Percentiles rank a stretch among this genome's conserved stretches.
phyloP scores from a whole-genome alignment of 2,329 filamentous ascomycete species.

The Teratosphaeria gauchensis region DNA sequence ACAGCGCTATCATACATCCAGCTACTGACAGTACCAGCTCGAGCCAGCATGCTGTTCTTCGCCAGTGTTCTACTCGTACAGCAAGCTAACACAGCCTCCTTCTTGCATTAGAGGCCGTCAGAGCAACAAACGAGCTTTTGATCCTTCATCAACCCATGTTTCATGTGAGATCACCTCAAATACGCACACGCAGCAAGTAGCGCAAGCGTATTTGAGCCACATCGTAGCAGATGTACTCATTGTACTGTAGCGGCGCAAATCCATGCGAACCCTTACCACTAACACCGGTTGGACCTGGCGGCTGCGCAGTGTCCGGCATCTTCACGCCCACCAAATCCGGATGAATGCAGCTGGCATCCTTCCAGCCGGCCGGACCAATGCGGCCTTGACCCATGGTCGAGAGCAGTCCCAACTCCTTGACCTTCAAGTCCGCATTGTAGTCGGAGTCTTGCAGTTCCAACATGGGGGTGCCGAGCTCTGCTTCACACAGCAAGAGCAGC shows the following conservation, averaged over 20 bases:
- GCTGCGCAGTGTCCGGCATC: constrained; percentile 35
- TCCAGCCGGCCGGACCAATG: constrained; percentile 61
- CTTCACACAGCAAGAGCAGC: constrained; percentile 73
- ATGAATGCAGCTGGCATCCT: constrained; percentile 61
- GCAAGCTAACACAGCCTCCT: background rate
- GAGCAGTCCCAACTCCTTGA: constrained; percentile 49
- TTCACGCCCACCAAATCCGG: constrained; percentile 54
- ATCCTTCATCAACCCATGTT: background rate
- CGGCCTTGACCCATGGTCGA: constrained; percentile 63
- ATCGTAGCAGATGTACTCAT: constrained; percentile 55
- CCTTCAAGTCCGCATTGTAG: constrained; percentile 55
- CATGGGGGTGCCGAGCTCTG: constrained; percentile 68
- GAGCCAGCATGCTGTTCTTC: background rate
- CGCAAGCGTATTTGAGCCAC: constrained; percentile 59
- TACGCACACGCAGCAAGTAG: constrained; percentile 56
- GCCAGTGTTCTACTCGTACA: background rate
- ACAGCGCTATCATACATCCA: background rate
- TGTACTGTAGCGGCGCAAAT: constrained; percentile 50
- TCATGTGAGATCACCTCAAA: constrained; percentile 4
- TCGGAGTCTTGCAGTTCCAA: constrained; percentile 49
- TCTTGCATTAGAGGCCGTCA: background rate
- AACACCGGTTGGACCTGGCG: constrained; percentile 13
- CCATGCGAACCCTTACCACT: constrained; percentile 3
- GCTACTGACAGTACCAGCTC: background rate
- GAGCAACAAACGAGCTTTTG: background rate